Conservation (phyloP, 2,329 filamentous ascomycete genomes). For the Penicillium rolfsii region DNA sequence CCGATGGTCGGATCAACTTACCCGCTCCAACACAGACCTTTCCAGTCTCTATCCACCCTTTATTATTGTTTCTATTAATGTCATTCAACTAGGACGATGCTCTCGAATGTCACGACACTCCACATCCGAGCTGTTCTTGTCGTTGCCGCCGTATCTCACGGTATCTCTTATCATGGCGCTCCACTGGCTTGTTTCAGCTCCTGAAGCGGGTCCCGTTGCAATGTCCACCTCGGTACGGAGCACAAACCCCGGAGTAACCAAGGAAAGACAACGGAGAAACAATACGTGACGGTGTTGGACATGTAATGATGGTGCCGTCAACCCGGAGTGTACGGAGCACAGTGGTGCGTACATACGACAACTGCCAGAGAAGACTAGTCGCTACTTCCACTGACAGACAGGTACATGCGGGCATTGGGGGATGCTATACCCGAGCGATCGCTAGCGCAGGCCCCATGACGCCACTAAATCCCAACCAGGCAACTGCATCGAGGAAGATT, state of each 20-base stretch:
- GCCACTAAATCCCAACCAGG: slow-evolving; percentile 17
- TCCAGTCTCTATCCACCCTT: background rate
- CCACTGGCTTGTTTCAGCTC: slow-evolving; percentile 10
- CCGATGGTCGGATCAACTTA: background rate
- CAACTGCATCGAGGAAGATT: slow-evolving; percentile 14
- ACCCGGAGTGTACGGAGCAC: background rate
- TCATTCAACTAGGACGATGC: background rate
- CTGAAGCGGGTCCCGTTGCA: background rate
- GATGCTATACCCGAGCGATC: slow-evolving; percentile 6
- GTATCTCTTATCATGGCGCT: slow-evolving; percentile 8
- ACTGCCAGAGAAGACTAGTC: no score
- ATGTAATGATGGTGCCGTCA: background rate
- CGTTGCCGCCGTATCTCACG: background rate
- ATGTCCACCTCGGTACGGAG: slow-evolving; percentile 15
- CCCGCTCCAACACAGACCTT: background rate
- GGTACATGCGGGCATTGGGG: background rate
- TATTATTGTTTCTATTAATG: background rate
- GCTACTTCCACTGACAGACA: background rate
- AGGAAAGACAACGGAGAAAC: background rate
- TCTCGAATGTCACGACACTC: background rate
- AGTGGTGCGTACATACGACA: background rate
- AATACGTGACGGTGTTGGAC: background rate
- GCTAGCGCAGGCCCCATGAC: slow-evolving; percentile 16
- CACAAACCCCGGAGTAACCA: slow-evolving; percentile 15
- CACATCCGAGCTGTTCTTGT: slow-evolving; percentile 2